These are phyloP conservation scores for Hypericum perforatum DNA, from an alignment of 345 rosid genomes.

Conservation along the genomic window DNA sequence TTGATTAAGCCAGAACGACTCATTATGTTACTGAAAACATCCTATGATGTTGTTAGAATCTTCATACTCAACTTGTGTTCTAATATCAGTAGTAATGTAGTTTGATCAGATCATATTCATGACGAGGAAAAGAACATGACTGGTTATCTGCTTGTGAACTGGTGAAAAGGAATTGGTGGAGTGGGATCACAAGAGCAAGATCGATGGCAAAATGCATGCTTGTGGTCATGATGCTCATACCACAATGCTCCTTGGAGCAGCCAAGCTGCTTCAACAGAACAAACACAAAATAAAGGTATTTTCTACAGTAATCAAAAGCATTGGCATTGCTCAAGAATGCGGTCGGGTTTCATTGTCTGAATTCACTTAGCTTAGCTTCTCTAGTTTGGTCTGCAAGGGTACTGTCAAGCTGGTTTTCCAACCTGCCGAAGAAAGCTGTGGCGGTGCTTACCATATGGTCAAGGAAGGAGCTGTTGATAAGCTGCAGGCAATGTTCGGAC, in stretches of 20 bases:
- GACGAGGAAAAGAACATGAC: neutral
- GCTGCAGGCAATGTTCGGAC: slow-evolving; percentile 36
- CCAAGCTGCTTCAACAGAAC: slow-evolving; percentile 30
- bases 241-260: slow-evolving; percentile 47
- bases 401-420: slow-evolving; percentile 53
- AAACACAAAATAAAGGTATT: slow-evolving; percentile 27
- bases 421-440: slow-evolving; percentile 50
- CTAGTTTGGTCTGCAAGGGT: slow-evolving; percentile 18
- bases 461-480: slow-evolving; percentile 39
- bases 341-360: too few species aligned
- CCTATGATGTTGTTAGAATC: too few species aligned
- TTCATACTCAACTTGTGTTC: too few species aligned
- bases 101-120: too few species aligned
- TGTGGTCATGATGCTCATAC: slow-evolving; percentile 50
- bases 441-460: slow-evolving; percentile 47
- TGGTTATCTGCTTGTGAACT: neutral
- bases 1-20: too few species aligned
- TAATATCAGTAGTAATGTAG: neutral
- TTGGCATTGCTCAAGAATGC: neutral
- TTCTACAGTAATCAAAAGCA: neutral
- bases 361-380: neutral
- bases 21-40: too few species aligned
- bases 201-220: slow-evolving; percentile 49
- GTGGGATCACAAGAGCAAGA: slow-evolving; percentile 39
- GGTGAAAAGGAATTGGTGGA: slow-evolving; percentile 33